These are phyloP conservation scores for Penstemon davidsonii DNA, from an alignment of 257 asterid species.

Conservation along the genomic window DNA sequence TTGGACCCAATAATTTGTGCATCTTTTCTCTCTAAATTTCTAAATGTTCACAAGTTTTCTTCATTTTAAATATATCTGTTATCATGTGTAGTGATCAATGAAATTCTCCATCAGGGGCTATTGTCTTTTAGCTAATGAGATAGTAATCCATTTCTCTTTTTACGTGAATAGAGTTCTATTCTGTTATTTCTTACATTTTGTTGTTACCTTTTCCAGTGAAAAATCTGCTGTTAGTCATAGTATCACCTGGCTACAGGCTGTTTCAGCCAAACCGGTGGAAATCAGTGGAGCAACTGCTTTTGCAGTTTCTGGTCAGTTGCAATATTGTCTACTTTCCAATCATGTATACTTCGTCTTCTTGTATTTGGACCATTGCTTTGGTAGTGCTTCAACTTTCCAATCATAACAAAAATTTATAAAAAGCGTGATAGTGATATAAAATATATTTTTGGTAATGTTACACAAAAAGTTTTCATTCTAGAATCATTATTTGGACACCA, in stretches of 20 bases:
- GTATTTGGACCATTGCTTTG: background rate
- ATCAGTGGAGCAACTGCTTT: slow-evolving; percentile 74
- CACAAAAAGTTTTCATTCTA: background rate
- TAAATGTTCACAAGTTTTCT: background rate
- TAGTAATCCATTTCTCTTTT: background rate
- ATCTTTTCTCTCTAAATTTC: background rate
- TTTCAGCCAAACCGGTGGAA: slow-evolving; percentile 65
- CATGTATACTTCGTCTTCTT: background rate
- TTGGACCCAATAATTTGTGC: slow-evolving; percentile 3
- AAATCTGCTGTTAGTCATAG: slow-evolving; percentile 89
- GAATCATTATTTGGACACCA: background rate
- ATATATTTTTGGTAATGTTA: background rate
- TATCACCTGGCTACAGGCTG: slow-evolving; percentile 61
- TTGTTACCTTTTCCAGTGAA: slow-evolving; percentile 49
- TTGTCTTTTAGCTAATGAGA: slow-evolving; percentile 16
- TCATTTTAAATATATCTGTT: background rate
- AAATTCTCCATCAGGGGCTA: background rate
- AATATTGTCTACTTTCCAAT: slow-evolving; percentile 10
- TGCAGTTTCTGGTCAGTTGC: slow-evolving; percentile 78
- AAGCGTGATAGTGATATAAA: too few relatives aligned
- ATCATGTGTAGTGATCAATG: background rate
- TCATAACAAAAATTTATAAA: background rate
- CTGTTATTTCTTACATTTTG: slow-evolving; percentile 2
- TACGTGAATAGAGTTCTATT: slow-evolving; percentile 6
- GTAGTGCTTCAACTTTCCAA: slow-evolving; percentile 6